Base-by-base conservation (phyloP, 495 filamentous ascomycete genomes). In the Daldinia vernicosa region DNA sequence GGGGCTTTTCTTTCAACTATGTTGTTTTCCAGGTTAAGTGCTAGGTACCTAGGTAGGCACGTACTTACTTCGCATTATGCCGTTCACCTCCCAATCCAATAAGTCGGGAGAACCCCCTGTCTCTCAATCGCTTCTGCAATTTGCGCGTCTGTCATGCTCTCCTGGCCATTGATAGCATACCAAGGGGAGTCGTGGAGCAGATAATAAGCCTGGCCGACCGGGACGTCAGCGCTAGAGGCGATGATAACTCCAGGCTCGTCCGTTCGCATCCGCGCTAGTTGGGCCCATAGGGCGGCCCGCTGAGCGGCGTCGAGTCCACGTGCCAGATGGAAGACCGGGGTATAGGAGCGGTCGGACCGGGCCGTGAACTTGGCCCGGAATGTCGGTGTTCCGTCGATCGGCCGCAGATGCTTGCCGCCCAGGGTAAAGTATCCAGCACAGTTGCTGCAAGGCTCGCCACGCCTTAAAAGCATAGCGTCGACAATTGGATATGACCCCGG, bases 361-460 rank as follows among this genome's bases (percentile, higher is more conserved):
- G 75, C 70, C 0, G 72, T 75, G 56, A 75, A 75, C 37, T 77
- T 77, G 33, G 75, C 75, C 22, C 73, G 70, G 65, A 77, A 77
- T 0, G 69, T 30, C 5, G 51, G 65, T 9, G 63, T 67, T 17
- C 69, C 74, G 45, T 76, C 74, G 0, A 54, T 54, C 47, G 75
- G 73, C 4, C 66, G 72, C 0, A 77, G 67, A 50, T 75, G 75
- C 65, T 75, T 75, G 26, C 75, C 75, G 9, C 57, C 60, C 7
- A 77, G 65, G 12, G 67, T 65, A 56, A 75, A 77, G 43, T 75
- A 75, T 7, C 71, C 75, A 26, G 66, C 69, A 26, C 75, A 77
- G 67, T 67, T 70, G 35, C 54, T 52, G 40, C 75, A 77, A 1
- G 75, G 75, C 59, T 77, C 74, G 22, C 69, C 70, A 54, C 66